Evolutionary conservation across 78 protist genomes (phyloP).

Genomic region (Polysphondylium violaceum): DNA sequence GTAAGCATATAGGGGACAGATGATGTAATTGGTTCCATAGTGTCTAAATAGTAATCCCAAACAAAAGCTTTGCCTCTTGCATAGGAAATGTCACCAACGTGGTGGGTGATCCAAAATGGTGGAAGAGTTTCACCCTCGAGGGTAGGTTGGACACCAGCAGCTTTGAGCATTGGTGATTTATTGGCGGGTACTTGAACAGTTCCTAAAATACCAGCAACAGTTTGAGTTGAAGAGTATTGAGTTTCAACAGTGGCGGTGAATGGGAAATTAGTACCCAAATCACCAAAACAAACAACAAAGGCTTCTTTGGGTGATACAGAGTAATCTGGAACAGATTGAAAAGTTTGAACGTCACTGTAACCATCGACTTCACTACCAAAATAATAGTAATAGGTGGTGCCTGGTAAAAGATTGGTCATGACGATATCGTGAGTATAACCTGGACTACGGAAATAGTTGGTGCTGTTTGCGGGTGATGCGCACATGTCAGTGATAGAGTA

Average conservation of each 20-base stretch:
- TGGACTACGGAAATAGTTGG: conserved; percentile 59
- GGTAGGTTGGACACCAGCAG: neutral
- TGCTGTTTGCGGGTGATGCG: conserved; percentile 50
- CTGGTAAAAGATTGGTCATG: conserved; percentile 19
- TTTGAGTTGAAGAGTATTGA: conserved; percentile 32
- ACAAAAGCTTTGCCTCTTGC: conserved; percentile 73
- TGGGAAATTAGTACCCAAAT: conserved; percentile 51
- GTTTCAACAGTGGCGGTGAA: conserved; percentile 45
- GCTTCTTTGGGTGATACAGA: conserved; percentile 27
- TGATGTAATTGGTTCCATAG: conserved; percentile 41
- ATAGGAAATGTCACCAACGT: conserved; percentile 85
- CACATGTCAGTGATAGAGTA: conserved; percentile 62
- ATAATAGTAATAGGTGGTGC: conserved; percentile 31
- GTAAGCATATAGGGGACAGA: conserved; percentile 61
- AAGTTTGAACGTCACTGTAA: neutral
- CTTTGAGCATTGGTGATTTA: conserved; percentile 10
- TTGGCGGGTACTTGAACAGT: conserved; percentile 16
- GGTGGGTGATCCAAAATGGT: conserved; percentile 66
- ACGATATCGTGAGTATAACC: conserved; percentile 76
- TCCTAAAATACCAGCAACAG: neutral
- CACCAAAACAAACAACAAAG: conserved; percentile 58
- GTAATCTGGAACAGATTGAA: conserved; percentile 18
- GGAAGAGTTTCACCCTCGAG: neutral
- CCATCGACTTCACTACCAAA: conserved; percentile 66
- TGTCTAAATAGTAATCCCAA: conserved; percentile 77